Base-by-base conservation (phyloP, 2,329 filamentous ascomycete genomes). In the Pestalotiopsis sp. region DNA sequence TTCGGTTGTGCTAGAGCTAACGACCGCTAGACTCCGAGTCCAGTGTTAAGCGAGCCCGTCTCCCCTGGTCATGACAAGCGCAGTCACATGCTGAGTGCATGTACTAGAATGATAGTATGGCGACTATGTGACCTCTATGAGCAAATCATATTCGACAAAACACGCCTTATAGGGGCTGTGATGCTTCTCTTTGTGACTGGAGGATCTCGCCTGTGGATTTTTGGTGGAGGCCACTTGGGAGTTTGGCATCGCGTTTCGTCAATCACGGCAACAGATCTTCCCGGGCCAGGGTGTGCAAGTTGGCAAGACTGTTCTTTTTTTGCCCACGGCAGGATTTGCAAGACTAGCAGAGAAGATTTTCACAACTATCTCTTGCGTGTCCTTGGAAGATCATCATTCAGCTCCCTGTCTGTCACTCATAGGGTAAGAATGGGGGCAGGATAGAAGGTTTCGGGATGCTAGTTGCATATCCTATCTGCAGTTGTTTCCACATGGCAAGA, bases 191-290 rank as follows among this genome's bases (percentile, higher is more conserved):
- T 63, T 36, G 31, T 17, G 9, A n/a, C 38, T 38, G 38, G 38
- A 17, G 38, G 6, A 38, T n/a, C 27, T 41, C 11, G n/a, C 56
- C 23, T 7, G 31, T 27, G 57, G 57, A 17, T 60, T 23, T 14
- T 13, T 41, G n/a, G 62, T 45, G 62, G 62, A 36, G 36, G 59
- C 31, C 27, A 36, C 31, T 49, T 45, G 62, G 3, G 25, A 58
- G 64, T 59, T 66, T 66, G 60, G 64, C 38, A 41, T 66, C 36
- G 64, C 36, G 64, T 66, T 66, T 66, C 64, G 64, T 66, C 64
- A 60, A 60, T 66, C 36, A 66, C 64, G 64, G 64, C 52, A 41
- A 13, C 9, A 60, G 64, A 66, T 60, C 52, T 41, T 60, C 64
- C 64, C 64, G 64, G 23, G 23, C 63, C 52, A 27, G 63, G 63